phyloP scores from a whole-genome alignment of 768 basidiomycete species.

The Agaricus blazei region DNA sequence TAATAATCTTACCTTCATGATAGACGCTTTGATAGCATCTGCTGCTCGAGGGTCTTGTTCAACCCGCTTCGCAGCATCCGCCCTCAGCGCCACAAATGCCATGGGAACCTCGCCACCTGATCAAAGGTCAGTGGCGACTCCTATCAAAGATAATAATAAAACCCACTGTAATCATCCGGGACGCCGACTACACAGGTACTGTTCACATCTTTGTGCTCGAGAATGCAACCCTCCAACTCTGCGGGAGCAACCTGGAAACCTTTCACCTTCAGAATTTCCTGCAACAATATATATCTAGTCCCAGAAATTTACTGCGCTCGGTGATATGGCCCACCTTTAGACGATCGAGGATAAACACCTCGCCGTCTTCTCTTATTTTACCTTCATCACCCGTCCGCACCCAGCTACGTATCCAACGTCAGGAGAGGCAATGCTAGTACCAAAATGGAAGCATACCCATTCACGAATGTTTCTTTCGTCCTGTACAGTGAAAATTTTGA shows the following conservation, averaged over 20 bases:
- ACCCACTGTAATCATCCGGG: slow-evolving; percentile 58
- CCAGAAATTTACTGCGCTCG: background rate
- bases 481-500: slow-evolving; percentile 25
- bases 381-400: slow-evolving; percentile 67
- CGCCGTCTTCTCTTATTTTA: slow-evolving; percentile 44
- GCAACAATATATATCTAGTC: background rate
- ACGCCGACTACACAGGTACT: slow-evolving; percentile 63
- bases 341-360: slow-evolving; percentile 59
- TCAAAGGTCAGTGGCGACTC: background rate
- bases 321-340: slow-evolving; percentile 39
- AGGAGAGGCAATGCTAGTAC: background rate
- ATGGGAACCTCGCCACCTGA: slow-evolving; percentile 62
- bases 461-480: slow-evolving; percentile 61
- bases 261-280: slow-evolving; percentile 47
- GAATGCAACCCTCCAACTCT: slow-evolving; percentile 63
- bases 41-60: slow-evolving; percentile 22
- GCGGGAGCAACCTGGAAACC: slow-evolving; percentile 77
- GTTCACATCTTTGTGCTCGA: slow-evolving; percentile 53
- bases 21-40: slow-evolving; percentile 35
- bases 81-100: slow-evolving; percentile 56
- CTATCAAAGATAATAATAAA: background rate
- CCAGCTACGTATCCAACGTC: slow-evolving; percentile 41
- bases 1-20: slow-evolving; percentile 36
- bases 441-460: slow-evolving; percentile 41
- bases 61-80: slow-evolving; percentile 32